Evolutionary conservation across 1,284 basidiomycete genomes (phyloP).

Genomic region (Ustilago hordei): DNA sequence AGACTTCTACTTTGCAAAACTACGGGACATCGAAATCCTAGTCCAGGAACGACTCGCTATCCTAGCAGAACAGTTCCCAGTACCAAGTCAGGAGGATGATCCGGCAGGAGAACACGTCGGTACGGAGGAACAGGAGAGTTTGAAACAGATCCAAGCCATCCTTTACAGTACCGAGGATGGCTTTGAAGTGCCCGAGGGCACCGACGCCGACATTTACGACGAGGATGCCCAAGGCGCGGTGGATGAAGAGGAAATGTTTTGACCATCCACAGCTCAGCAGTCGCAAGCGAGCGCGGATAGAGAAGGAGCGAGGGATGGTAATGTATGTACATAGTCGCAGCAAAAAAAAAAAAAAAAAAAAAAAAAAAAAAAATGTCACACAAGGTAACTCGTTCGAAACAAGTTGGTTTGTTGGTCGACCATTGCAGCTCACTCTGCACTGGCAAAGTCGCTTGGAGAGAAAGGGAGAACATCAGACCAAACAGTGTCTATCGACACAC

Average conservation of each 20-base stretch:
- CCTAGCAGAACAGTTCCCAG: conserved; percentile 41
- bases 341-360: too few relatives aligned
- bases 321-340: too few relatives aligned
- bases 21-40: conserved; percentile 87
- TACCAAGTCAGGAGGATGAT: conserved; percentile 20
- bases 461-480: too few relatives aligned
- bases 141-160: conserved; percentile 90
- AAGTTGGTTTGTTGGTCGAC: too few relatives aligned
- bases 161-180: conserved; percentile 86
- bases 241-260: conserved; percentile 48
- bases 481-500: too few relatives aligned
- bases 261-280: not conserved
- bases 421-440: too few relatives aligned
- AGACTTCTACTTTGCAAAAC: conserved; percentile 97
- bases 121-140: conserved; percentile 75
- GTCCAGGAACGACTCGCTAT: conserved; percentile 72
- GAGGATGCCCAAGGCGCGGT: conserved; percentile 11
- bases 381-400: too few relatives aligned
- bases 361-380: too few relatives aligned
- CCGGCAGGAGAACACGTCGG: conserved; percentile 12
- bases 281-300: too few relatives aligned
- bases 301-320: too few relatives aligned
- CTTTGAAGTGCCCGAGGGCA: conserved; percentile 67
- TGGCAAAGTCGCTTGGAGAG: too few relatives aligned
- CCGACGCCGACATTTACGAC: conserved; percentile 31